Evolutionary conservation across 768 basidiomycete species (phyloP).

Genomic region (Lepiota venenata): DNA sequence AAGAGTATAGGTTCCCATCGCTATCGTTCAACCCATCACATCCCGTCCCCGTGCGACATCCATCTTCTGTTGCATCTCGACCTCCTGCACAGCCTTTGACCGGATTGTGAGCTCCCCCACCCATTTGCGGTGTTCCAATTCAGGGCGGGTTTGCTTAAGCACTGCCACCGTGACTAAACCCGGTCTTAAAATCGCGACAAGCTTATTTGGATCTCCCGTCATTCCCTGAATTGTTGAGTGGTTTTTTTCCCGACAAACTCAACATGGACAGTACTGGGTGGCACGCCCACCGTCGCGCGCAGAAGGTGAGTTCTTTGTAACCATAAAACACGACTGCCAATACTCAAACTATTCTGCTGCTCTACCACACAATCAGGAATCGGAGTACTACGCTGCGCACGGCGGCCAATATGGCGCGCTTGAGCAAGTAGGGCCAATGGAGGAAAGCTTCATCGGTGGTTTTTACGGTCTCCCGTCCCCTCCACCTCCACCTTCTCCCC

Average conservation of each 20-base stretch:
- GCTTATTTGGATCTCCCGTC: constrained; percentile 3
- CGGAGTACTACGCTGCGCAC: constrained; percentile 26
- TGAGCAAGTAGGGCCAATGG: constrained; percentile 57
- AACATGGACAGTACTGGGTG: constrained; percentile 77
- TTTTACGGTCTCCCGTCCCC: constrained; percentile 30
- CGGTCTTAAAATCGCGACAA: background rate
- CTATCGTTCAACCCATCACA: too few species aligned
- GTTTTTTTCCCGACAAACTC: background rate
- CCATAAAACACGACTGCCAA: background rate
- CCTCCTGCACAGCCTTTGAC: background rate
- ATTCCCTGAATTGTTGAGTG: background rate
- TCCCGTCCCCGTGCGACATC: too few species aligned
- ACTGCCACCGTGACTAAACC: background rate
- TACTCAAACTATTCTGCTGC: background rate
- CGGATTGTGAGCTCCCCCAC: background rate
- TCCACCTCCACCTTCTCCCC: constrained; percentile 30
- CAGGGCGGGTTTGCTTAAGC: background rate
- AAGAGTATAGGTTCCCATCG: too few species aligned
- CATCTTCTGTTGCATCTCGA: background rate
- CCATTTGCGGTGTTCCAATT: background rate
- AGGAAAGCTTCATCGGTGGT: constrained; percentile 60
- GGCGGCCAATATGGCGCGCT: constrained; percentile 53
- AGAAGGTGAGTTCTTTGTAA: constrained; percentile 36
- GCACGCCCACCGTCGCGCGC: constrained; percentile 64
- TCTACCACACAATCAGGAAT: constrained; percentile 25